Base-by-base conservation (phyloP, 2,329 filamentous ascomycete genomes). In the Alternaria alternata region DNA sequence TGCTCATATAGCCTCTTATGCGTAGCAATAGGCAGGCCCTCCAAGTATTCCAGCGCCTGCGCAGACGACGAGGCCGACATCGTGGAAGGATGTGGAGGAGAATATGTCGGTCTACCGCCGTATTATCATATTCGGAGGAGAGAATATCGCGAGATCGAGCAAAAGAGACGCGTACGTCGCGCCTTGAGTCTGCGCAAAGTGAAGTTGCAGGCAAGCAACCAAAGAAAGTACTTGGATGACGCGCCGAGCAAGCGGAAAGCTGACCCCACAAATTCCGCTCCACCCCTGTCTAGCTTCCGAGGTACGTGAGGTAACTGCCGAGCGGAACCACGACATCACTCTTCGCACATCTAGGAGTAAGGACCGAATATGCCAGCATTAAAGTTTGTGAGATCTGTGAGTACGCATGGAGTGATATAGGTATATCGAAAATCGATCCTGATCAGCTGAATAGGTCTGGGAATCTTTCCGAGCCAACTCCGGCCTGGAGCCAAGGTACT, bases 1-100 rank as follows among this genome's bases (percentile, higher is more conserved):
- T 97, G 94, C 81, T 94, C 91, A 84, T 99, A 99, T 46, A 99
- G 86, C 79, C 92, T 91, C 76, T 89, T 88, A 79, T 98, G 97
- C 36, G 93, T 96, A 42, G 91, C 93, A 65, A 94, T 93, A 51
- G 92, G 92, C 73, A 96, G 89, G 77, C 90, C 89, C 85, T 98
- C 94, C 77, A 98, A 89, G 81, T 97, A 98, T 76, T 97, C 94
- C 76, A 94, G 91, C 56, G 87, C 85, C 67, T 87, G 86, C 65
- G 84, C 83, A 53, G 86, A 86, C 54, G 87, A 83, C 63, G 79
- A 81, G 71, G 82, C 81, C 62, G 69, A 72, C 84, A 87, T 87
- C 62, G 75, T 83, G 78, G 71, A 11, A 47, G 47, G 76, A 80
- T 80, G 70, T 65, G 70, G 67, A 63, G 57, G 30, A 51, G 16